Evolutionary conservation across 495 filamentous ascomycete genomes (phyloP), one percentile per base, ranked within the genome.

Genomic region (Tuber magnatum): DNA sequence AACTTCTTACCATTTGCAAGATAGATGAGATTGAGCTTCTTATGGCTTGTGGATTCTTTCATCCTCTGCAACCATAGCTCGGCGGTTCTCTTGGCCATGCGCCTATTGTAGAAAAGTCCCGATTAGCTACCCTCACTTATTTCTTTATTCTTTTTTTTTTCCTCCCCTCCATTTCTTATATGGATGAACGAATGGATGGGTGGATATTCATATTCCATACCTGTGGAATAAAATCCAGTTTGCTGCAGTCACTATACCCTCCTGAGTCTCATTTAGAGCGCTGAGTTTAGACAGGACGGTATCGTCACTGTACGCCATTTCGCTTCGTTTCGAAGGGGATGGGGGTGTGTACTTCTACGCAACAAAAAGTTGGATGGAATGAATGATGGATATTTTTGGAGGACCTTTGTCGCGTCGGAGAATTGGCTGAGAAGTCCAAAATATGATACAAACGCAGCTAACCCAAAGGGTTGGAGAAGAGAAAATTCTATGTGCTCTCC

Each of bases 151-250:
- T 61, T 28, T 61, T 61, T 61, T 28, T 28, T 61, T 28, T 35
- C 2, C 56, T 18, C 56, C 56, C 56, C 35, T 65, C 28, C 56
- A 35, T 35, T 35, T 65, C 32, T 35, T 35, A 65, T 65, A 65
- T 65, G 12, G 56, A 65, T 65, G 28, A 14, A 35, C 18, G 4
- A 2, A 61, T 32, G 51, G 51, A 61, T 32, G 3, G 32, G 16
- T 65, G 56, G 56, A 65, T 65, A 35, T 65, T 65, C 28, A 28
- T 65, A 65, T 65, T 65, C 65, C 85, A 80, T 91, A 97, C 94
- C 93, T 90, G 85, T 99, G 94, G 83, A 98, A 99, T 91, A 98
- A 93, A 74, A 99, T 92, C 96, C 96, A 99, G 91, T 97, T 94
- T 68, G 94, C 91, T 71, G 96, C 94, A 70, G 92, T 92, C 69